Conservation (phyloP, 495 filamentous ascomycete species). For the Bacidia rubella region DNA sequence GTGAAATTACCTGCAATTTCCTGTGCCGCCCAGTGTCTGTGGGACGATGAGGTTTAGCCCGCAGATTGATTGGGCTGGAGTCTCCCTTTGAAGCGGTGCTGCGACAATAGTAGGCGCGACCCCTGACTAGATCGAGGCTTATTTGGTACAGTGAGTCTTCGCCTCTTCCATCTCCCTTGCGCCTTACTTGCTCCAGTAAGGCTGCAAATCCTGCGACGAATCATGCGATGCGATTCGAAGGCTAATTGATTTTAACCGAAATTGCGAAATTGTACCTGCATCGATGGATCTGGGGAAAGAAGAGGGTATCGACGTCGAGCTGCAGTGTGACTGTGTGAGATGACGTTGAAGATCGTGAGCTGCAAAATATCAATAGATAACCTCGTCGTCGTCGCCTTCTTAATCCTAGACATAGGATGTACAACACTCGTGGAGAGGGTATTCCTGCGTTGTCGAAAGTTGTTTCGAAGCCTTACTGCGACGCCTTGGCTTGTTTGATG, state of each 20-base stretch:
- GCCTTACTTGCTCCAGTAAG: not conserved
- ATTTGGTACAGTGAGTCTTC: not conserved
- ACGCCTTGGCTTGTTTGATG: not conserved
- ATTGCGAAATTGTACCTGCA: slow-evolving; percentile 7
- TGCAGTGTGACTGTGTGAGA: not conserved
- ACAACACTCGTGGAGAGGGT: not conserved
- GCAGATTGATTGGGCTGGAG: not conserved
- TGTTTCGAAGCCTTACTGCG: not conserved
- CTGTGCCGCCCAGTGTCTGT: not conserved
- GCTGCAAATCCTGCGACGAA: not conserved
- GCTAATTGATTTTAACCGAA: not conserved
- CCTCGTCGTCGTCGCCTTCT: not conserved
- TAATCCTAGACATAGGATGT: no score
- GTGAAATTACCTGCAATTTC: slow-evolving; percentile 1
- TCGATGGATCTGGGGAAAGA: not conserved
- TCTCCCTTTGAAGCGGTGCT: not conserved
- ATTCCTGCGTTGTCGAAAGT: not conserved
- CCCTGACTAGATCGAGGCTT: not conserved
- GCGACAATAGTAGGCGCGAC: not conserved
- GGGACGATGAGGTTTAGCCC: not conserved
- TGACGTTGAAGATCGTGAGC: not conserved
- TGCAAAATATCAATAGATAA: not conserved
- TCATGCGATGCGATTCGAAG: not conserved
- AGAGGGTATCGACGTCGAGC: not conserved
- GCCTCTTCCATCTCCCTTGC: not conserved